Conservation (phyloP, 768 basidiomycete species). For the Pleurotus ostreatus region DNA sequence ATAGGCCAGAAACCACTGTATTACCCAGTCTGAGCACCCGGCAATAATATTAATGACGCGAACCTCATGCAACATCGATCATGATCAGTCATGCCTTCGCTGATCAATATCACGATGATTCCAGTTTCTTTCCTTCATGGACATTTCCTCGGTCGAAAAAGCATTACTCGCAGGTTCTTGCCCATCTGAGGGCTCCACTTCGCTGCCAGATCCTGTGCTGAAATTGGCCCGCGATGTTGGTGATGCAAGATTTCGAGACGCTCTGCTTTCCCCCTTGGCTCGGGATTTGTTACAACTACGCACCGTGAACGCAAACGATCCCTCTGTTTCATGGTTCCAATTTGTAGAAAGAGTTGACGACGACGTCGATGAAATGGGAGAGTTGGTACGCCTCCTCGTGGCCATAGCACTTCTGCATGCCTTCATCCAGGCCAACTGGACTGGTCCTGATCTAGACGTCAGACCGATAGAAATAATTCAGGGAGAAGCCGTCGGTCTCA, state of each 20-base stretch:
- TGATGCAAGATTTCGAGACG: constrained; percentile 55
- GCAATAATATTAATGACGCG: too few relatives aligned
- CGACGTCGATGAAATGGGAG: constrained; percentile 36
- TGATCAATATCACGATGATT: too few relatives aligned
- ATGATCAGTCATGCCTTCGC: too few relatives aligned
- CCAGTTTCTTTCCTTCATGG: not conserved
- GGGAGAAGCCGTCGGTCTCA: constrained; percentile 19
- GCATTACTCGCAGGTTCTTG: constrained; percentile 52
- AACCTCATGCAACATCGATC: too few relatives aligned
- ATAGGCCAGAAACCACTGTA: too few relatives aligned
- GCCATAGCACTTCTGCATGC: constrained; percentile 83
- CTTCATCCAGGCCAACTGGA: constrained; percentile 95
- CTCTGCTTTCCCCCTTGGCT: constrained; percentile 42
- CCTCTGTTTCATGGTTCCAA: constrained; percentile 35
- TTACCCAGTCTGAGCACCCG: too few relatives aligned
- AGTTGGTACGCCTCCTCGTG: constrained; percentile 56
- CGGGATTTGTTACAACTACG: constrained; percentile 32
- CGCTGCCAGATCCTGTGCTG: constrained; percentile 16
- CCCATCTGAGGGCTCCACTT: constrained; percentile 18
- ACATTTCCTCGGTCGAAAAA: constrained; percentile 41
- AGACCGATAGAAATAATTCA: constrained; percentile 37
- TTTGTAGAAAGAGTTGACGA: constrained; percentile 11
- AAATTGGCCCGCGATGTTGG: constrained; percentile 53
- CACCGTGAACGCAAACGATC: constrained; percentile 15
- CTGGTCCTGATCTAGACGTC: constrained; percentile 81